Percentiles rank a stretch among this genome's conserved stretches.
Conservation (phyloP, 768 basidiomycete genomes). For the Termitomyces sp. region DNA sequence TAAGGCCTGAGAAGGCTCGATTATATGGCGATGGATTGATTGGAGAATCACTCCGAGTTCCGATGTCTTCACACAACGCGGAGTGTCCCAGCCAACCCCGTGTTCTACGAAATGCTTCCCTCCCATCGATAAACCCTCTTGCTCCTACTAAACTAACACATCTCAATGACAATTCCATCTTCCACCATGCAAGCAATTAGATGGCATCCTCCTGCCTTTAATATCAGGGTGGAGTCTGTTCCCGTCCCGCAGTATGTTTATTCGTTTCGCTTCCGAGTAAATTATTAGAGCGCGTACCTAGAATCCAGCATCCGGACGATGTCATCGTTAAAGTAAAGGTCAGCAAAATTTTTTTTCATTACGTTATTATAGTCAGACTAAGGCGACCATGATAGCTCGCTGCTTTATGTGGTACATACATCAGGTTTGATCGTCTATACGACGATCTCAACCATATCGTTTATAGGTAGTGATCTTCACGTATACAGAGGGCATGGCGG, state of each 20-base stretch:
- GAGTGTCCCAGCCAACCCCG: not conserved
- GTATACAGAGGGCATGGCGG: constrained; percentile 62
- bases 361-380: not conserved
- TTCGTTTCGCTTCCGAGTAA: not conserved
- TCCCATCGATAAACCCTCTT: not conserved
- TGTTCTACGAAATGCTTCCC: not conserved
- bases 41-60: not conserved
- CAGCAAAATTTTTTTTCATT: constrained; percentile 10
- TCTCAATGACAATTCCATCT: not conserved
- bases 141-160: not conserved
- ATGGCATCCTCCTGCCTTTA: constrained; percentile 63
- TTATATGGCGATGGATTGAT: too few species aligned
- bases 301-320: constrained; percentile 70
- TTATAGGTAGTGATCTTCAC: constrained; percentile 64
- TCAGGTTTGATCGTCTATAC: not conserved
- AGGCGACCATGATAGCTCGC: constrained; percentile 37
- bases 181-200: constrained; percentile 38
- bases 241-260: constrained; percentile 42
- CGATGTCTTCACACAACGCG: not conserved
- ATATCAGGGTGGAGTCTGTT: constrained; percentile 63
- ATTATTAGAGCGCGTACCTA: not conserved
- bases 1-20: too few species aligned
- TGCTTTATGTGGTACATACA: constrained; percentile 51
- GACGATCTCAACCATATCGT: not conserved
- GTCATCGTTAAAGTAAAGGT: constrained; percentile 74